These are phyloP conservation scores for Brachypodium distachyon DNA, from an alignment of 202 grass and related monocot genomes.

Conservation along the genomic window DNA sequence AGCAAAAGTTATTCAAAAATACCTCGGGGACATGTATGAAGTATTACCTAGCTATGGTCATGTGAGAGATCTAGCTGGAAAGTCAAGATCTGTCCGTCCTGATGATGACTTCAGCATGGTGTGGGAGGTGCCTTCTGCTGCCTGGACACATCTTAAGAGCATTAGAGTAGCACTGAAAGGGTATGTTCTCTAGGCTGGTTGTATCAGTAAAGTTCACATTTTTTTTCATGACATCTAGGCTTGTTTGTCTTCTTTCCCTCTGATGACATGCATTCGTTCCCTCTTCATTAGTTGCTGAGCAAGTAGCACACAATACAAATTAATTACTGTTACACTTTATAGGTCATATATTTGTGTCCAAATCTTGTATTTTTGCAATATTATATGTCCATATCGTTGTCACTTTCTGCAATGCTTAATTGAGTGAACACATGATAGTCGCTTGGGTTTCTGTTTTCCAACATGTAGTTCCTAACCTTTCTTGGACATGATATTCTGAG, in stretches of 20 bases:
- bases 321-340: background rate
- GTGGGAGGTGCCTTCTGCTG: slow-evolving; percentile 95
- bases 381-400: background rate
- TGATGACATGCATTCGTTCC: background rate
- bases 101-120: slow-evolving; percentile 99
- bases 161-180: slow-evolving; percentile 75
- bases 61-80: slow-evolving; percentile 92
- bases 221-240: background rate
- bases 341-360: background rate
- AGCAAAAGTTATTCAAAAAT: slow-evolving; percentile 97
- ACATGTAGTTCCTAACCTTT: background rate
- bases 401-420: background rate
- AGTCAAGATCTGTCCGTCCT: slow-evolving; percentile 79
- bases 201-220: background rate
- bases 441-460: background rate
- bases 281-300: background rate
- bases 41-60: slow-evolving; percentile 97
- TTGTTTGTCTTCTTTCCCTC: too few relatives aligned
- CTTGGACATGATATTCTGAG: background rate
- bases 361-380: background rate
- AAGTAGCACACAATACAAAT: slow-evolving; percentile 11
- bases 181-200: slow-evolving; percentile 35
- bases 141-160: slow-evolving; percentile 97
- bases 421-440: background rate
- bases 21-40: slow-evolving; percentile 82